Base-by-base conservation (phyloP, 2,329 filamentous ascomycete species). In the Venturiaceae sp. region DNA sequence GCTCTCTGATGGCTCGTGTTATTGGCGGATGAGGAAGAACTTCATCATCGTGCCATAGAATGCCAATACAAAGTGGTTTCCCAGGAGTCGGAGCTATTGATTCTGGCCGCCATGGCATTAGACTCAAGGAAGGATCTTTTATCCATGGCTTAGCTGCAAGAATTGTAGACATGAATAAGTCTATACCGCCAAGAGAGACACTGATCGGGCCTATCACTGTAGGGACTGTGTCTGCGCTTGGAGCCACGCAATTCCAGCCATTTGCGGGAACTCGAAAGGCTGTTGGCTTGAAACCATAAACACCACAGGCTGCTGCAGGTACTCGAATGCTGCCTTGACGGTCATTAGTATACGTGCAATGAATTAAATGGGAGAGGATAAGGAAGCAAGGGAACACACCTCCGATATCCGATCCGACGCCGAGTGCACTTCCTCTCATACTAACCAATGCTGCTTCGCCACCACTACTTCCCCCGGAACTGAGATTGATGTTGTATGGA, bases 171-270 rank as follows among this genome's bases (percentile, higher is more conserved):
- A 70, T 68, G 59, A 72, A 78, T 54, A 78, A 65, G 2, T 66
- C 65, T 13, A 78, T 72, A 60, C 85, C 83, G 5, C 73, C 72
- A 0, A 87, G 69, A 0, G 77, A 79, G 30, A 75, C 74, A 1
- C 80, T 77, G 74, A 87, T 75, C 0, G 84, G 84, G 0, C 85
- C 84, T 1, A 69, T 65, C 74, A 76, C 76, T 53, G 71, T 71
- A 19, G 71, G 71, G 2, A 68, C 66, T 62, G 50, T 32, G 19
- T 53, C 50, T 34, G 50, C 50, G 33, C 50, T 36, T 36, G 50
- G 30, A 3, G 50, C 21, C 11, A 53, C 19, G 50, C 30, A 53
- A 19, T 19, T 33, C 50, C 72, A 73, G 3, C 75, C 76, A 32
- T 67, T 66, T 1, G 71, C 66, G 0, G 76, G 77, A n/a, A 80